Base-by-base conservation (phyloP, 208 protist genomes). In the Trypanosoma lewisi region DNA sequence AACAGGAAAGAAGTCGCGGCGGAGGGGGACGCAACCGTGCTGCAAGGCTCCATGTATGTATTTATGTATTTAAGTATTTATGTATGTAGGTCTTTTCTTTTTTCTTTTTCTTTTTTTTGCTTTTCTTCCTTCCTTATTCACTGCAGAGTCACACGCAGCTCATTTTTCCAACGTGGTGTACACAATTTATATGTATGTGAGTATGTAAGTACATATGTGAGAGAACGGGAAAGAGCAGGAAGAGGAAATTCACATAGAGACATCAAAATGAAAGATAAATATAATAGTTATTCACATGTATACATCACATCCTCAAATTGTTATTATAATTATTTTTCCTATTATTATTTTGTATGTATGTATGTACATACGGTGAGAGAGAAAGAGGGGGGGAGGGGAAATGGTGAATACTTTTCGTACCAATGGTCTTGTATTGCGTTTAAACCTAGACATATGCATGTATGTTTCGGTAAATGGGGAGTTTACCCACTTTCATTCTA, bases 1-100 rank as follows among this genome's bases (percentile, higher is more conserved):
- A 91, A 72, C 30, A 93, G 67, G 14, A 65, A 34, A 2, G 68
- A 67, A 3, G 61, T 60, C 17, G 68, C 60, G n/a, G 60, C 36
- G 7, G 58, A 47, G 31, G 51, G 50, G 37, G 14, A 27, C 19
- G 66, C 58, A n/a, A 74, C 30, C 23, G 57, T 27, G 30, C 19
- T 31, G 37, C 49, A 19, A n/a, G 7, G 27, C 47, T 41, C 6
- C 30, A 62, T 68, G 36, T 63, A 48, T 68, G 11, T 48, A 61
- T 6, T 23, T 65, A 48, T 65, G 37, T 65, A 65, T 19, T 33
- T 65, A 65, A 61, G n/a, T 65, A 61, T 33, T 61, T 48, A 61
- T 55, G 36, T 41, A n/a, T n/a, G n/a, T n/a, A n/a, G n/a, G n/a
- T n/a, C 30, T 25, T 47, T 60, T 44, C 5, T 25, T 44, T 25